Evolutionary conservation across 2,329 filamentous ascomycete species (phyloP).

Genomic region (Cercospora citrullina): DNA sequence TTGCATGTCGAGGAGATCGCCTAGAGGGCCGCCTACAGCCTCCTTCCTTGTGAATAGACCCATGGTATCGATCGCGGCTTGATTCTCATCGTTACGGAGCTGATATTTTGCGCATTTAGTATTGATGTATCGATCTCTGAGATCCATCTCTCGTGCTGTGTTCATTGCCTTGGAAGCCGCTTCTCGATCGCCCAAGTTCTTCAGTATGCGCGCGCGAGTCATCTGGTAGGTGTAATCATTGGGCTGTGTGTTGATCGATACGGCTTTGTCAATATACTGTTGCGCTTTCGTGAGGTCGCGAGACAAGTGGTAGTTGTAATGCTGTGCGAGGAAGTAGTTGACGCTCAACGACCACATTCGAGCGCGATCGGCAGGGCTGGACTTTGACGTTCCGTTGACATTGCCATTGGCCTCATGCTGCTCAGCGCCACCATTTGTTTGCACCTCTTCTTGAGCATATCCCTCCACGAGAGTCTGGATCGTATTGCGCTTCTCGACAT

Average conservation of each 20-base stretch:
- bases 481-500: conserved; percentile 72
- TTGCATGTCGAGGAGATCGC: conserved; percentile 96
- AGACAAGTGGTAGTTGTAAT: conserved; percentile 90
- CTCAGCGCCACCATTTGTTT: conserved; percentile 33
- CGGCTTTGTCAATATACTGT: conserved; percentile 78
- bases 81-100: conserved; percentile 86
- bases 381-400: conserved; percentile 43
- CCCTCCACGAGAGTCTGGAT: conserved; percentile 75
- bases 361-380: conserved; percentile 42
- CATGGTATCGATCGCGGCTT: conserved; percentile 82
- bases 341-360: conserved; percentile 71
- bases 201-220: conserved; percentile 92
- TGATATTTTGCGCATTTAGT: conserved; percentile 97
- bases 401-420: conserved; percentile 32
- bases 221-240: conserved; percentile 92
- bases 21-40: conserved; percentile 79
- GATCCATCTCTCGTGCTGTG: conserved; percentile 77
- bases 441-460: conserved; percentile 58
- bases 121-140: conserved; percentile 95
- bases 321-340: conserved; percentile 91
- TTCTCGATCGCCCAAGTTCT: conserved; percentile 77
- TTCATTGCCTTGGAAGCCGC: conserved; percentile 89
- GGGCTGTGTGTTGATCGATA: conserved; percentile 74
- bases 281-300: conserved; percentile 80
- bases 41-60: conserved; percentile 93